Conservation (phyloP, 1,139 yeast genomes). For the Suhomyces bolitotheri region DNA sequence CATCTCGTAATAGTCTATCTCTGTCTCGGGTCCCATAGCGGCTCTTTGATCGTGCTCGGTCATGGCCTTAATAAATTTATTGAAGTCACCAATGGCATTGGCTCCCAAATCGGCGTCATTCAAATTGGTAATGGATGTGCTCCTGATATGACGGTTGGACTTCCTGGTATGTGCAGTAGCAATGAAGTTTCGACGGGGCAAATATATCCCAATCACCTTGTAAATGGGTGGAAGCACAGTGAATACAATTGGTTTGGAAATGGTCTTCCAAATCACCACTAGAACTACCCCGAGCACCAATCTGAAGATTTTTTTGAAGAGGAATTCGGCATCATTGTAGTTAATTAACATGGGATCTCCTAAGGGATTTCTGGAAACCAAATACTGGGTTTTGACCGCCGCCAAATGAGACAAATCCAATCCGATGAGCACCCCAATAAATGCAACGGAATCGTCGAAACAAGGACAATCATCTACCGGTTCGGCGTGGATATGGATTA, state of each 20-base stretch:
- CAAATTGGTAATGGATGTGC: conserved; percentile 43
- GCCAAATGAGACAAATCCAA: conserved; percentile 59
- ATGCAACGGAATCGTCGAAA: conserved; percentile 93
- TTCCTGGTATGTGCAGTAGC: conserved; percentile 42
- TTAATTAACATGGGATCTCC: conserved; percentile 41
- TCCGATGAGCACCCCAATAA: conserved; percentile 85
- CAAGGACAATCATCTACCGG: conserved; percentile 97
- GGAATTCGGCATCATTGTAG: conserved; percentile 33
- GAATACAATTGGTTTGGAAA: conserved; percentile 63
- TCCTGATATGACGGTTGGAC: conserved; percentile 39
- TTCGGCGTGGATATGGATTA: conserved; percentile 71
- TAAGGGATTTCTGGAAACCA: conserved; percentile 17
- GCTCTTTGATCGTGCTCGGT: conserved; percentile 28
- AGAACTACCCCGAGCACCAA: conserved; percentile 55
- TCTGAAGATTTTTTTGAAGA: conserved; percentile 42
- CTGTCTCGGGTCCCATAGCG: conserved; percentile 41
- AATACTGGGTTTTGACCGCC: conserved; percentile 26
- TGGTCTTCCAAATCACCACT: conserved; percentile 69
- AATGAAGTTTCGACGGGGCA: conserved; percentile 45
- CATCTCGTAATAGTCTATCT: conserved; percentile 47
- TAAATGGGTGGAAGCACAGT: conserved; percentile 51
- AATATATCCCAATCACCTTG: conserved; percentile 40
- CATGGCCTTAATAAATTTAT: conserved; percentile 33
- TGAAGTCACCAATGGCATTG: conserved; percentile 38
- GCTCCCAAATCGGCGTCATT: conserved; percentile 20